These are phyloP conservation scores for Lactarius akahatsu DNA, from an alignment of 768 basidiomycete species.

Conservation along the genomic window DNA sequence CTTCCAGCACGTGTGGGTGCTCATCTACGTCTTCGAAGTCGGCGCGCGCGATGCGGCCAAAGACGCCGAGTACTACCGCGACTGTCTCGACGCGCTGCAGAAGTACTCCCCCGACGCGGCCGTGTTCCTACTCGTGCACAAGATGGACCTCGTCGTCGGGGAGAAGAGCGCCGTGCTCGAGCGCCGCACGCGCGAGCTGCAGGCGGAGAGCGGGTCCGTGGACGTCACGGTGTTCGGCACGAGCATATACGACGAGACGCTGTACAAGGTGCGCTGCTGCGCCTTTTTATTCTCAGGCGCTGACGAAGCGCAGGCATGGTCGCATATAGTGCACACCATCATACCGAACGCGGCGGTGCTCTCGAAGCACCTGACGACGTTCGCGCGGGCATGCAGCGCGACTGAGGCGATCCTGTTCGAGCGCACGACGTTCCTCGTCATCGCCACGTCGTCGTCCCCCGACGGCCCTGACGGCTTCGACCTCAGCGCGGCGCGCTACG, in stretches of 20 bases:
- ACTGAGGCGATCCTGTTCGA: slow-evolving; percentile 96
- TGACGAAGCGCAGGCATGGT: slow-evolving; percentile 76
- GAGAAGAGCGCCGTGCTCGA: slow-evolving; percentile 60
- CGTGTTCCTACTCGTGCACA: slow-evolving; percentile 91
- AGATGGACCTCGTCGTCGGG: slow-evolving; percentile 91
- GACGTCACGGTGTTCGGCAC: slow-evolving; percentile 81
- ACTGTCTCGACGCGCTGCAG: slow-evolving; percentile 81
- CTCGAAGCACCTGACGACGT: slow-evolving; percentile 79
- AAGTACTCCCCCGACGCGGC: slow-evolving; percentile 79
- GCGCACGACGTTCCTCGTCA: slow-evolving; percentile 96
- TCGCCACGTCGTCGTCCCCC: slow-evolving; percentile 71
- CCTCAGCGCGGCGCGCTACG: slow-evolving; percentile 72
- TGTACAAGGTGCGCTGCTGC: slow-evolving; percentile 70
- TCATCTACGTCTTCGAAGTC: slow-evolving; percentile 98
- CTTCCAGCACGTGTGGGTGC: slow-evolving; percentile 93
- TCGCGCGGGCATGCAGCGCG: slow-evolving; percentile 84
- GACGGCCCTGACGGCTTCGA: slow-evolving; percentile 37
- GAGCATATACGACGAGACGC: slow-evolving; percentile 94
- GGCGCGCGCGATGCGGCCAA: slow-evolving; percentile 80
- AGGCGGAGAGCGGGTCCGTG: slow-evolving; percentile 61
- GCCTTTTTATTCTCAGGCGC: slow-evolving; percentile 3
- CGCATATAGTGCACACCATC: slow-evolving; percentile 92
- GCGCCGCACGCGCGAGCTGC: slow-evolving; percentile 71
- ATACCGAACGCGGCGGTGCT: slow-evolving; percentile 94
- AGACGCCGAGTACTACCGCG: slow-evolving; percentile 89